Conservation (phyloP, 768 basidiomycete species). For the Albatrellus ellisii region DNA sequence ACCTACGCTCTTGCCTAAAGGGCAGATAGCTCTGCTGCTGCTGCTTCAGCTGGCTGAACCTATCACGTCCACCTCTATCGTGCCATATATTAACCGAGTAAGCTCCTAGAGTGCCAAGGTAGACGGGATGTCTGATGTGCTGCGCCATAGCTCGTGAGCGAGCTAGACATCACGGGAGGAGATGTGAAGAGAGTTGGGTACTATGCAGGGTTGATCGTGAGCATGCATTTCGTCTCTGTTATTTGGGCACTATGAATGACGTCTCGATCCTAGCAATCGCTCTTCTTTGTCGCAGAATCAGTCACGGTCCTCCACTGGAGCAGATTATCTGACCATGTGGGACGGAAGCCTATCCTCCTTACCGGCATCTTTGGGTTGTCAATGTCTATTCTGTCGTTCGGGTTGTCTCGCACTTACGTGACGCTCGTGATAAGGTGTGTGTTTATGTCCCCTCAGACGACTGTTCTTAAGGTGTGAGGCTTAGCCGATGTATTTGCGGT, state of each 20-base stretch:
- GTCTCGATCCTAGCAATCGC: conserved; percentile 28
- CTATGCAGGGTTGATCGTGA: conserved; percentile 35
- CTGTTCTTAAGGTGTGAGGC: conserved; percentile 40
- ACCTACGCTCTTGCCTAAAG: conserved; percentile 29
- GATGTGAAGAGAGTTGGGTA: conserved; percentile 33
- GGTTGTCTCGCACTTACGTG: conserved; percentile 23
- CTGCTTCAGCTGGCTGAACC: conserved; percentile 34
- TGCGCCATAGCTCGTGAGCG: conserved; percentile 26
- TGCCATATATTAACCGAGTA: conserved; percentile 39
- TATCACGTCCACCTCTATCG: conserved; percentile 31
- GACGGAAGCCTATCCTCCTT: conserved; percentile 36
- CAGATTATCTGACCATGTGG: conserved; percentile 31
- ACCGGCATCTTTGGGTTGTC: conserved; percentile 22
- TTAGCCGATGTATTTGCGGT: not conserved
- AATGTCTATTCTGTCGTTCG: conserved; percentile 23
- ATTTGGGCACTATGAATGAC: not conserved
- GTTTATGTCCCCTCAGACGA: not conserved
- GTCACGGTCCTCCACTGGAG: conserved; percentile 36
- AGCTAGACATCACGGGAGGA: conserved; percentile 28
- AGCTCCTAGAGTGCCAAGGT: not conserved
- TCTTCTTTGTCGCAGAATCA: conserved; percentile 34
- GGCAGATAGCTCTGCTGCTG: conserved; percentile 31
- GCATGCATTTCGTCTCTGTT: conserved; percentile 13
- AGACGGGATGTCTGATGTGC: not conserved
- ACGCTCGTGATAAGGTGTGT: conserved; percentile 18